phyloP scores from a whole-genome alignment of 2,329 filamentous ascomycete species.

The Xylariaceae sp. region DNA sequence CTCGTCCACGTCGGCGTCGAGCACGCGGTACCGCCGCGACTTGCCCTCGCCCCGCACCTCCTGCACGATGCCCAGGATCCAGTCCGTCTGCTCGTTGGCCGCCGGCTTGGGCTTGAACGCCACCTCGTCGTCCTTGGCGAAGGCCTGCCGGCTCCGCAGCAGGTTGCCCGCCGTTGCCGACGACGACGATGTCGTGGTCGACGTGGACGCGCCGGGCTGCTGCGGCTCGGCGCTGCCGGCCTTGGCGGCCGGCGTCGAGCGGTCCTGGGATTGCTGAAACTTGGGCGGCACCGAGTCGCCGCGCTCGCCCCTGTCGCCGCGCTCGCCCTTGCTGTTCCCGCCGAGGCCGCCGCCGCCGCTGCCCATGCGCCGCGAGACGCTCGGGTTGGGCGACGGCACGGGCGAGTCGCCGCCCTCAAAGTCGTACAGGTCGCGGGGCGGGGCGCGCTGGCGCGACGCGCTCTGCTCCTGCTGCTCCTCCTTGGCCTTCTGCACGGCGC shows the following conservation, averaged over 20 bases:
- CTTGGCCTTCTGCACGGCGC: slow-evolving; percentile 15
- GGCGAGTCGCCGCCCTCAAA: slow-evolving; percentile 38
- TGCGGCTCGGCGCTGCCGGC: slow-evolving; percentile 42
- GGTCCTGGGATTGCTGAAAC: slow-evolving; percentile 35
- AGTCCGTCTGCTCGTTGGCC: slow-evolving; percentile 47
- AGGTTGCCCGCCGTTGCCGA: slow-evolving; percentile 27
- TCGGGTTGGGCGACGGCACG: slow-evolving; percentile 31
- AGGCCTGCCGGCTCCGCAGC: slow-evolving; percentile 46
- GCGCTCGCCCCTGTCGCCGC: slow-evolving; percentile 29
- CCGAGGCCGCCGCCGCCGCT: slow-evolving; percentile 28
- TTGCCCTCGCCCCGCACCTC: slow-evolving; percentile 70
- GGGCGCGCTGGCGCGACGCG: slow-evolving; percentile 21
- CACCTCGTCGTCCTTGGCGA: slow-evolving; percentile 56
- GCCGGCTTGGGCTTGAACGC: slow-evolving; percentile 55
- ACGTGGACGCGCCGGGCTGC: slow-evolving; percentile 18
- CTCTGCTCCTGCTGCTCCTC: slow-evolving; percentile 28
- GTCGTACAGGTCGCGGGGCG: slow-evolving; percentile 33
- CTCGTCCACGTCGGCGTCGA: slow-evolving; percentile 71
- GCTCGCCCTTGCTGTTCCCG: too few relatives aligned
- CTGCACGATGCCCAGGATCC: slow-evolving; percentile 73
- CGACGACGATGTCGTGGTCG: too few relatives aligned
- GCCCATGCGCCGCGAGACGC: slow-evolving; percentile 28
- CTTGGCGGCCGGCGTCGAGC: slow-evolving; percentile 25
- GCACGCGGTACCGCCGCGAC: slow-evolving; percentile 68
- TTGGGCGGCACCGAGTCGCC: slow-evolving; percentile 47